These are phyloP conservation scores for Barnettozyma botsteinii DNA, from an alignment of 805 yeast species.

Conservation along the genomic window DNA sequence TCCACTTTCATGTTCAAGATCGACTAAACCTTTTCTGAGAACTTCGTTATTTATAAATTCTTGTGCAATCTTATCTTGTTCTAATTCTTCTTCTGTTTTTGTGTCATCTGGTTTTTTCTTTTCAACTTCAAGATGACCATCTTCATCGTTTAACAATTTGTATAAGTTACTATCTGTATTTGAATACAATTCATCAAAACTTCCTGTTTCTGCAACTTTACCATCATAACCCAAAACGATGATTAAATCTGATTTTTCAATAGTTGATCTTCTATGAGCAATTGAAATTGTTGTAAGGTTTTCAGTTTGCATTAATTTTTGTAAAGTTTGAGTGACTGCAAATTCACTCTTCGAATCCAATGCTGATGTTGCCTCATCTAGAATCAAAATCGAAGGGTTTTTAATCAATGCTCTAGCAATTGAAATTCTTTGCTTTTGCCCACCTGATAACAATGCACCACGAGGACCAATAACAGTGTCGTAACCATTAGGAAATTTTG, in stretches of 20 bases:
- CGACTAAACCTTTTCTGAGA: conserved; percentile 17
- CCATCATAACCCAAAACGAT: conserved; percentile 82
- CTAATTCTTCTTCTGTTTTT: conserved; percentile 3
- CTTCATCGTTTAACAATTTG: conserved; percentile 33
- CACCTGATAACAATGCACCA: conserved; percentile 71
- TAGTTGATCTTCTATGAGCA: conserved; percentile 91
- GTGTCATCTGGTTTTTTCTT: conserved; percentile 11
- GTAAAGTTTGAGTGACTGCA: conserved; percentile 77
- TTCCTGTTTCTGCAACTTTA: conserved; percentile 70
- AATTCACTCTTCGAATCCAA: conserved; percentile 68
- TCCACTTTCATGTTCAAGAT: conserved; percentile 12
- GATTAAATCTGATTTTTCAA: conserved; percentile 75
- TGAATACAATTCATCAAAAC: conserved; percentile 49
- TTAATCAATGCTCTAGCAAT: conserved; percentile 81
- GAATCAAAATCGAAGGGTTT: conserved; percentile 60
- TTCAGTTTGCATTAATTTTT: conserved; percentile 51
- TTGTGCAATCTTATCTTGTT: conserved; percentile 11
- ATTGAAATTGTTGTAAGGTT: conserved; percentile 78
- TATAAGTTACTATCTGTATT: conserved; percentile 37
- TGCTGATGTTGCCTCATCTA: conserved; percentile 92
- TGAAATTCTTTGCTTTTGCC: conserved; percentile 84
- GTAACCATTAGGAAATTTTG: conserved; percentile 56
- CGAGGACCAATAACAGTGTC: conserved; percentile 68
- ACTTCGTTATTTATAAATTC: conserved; percentile 24
- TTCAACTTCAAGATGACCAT: conserved; percentile 7